These are phyloP conservation scores for Inonotus hispidus DNA, from an alignment of 1,284 basidiomycete genomes.

Conservation along the genomic window DNA sequence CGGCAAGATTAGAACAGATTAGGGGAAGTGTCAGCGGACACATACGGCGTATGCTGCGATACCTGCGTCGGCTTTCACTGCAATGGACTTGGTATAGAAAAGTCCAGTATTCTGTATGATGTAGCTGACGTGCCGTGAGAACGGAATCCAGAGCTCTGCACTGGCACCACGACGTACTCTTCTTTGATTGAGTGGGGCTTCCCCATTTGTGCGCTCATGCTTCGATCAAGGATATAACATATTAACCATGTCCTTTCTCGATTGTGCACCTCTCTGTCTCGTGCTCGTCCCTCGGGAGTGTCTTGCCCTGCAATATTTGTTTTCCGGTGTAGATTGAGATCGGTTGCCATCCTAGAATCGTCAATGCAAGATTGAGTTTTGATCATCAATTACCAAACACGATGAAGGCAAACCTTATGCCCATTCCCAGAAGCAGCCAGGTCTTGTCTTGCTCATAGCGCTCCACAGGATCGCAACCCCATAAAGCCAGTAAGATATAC, in stretches of 20 bases:
- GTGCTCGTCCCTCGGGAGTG: conserved; percentile 66
- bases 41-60: conserved; percentile 68
- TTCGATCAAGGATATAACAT: conserved; percentile 88
- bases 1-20: conserved; percentile 8
- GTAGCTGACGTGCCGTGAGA: conserved; percentile 42
- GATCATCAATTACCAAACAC: conserved; percentile 9
- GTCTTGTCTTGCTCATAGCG: conserved; percentile 96
- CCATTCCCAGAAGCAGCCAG: conserved; percentile 87
- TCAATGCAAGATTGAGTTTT: conserved; percentile 4
- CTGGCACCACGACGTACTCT: conserved; percentile 54
- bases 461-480: conserved; percentile 89
- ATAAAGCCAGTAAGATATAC: conserved; percentile 76
- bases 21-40: conserved; percentile 20
- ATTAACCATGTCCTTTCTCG: conserved; percentile 92
- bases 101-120: conserved; percentile 81
- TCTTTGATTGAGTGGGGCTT: conserved; percentile 83
- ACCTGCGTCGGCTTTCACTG: conserved; percentile 57
- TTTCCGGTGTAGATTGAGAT: conserved; percentile 93
- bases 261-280: conserved; percentile 84
- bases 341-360: conserved; percentile 84
- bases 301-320: conserved; percentile 64
- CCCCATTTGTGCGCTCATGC: conserved; percentile 89
- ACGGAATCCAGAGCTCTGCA: conserved; percentile 12
- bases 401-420: conserved; percentile 52
- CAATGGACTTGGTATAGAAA: conserved; percentile 63